phyloP scores from a whole-genome alignment of 441 rosid genomes.

The Biscutella laevigata region DNA sequence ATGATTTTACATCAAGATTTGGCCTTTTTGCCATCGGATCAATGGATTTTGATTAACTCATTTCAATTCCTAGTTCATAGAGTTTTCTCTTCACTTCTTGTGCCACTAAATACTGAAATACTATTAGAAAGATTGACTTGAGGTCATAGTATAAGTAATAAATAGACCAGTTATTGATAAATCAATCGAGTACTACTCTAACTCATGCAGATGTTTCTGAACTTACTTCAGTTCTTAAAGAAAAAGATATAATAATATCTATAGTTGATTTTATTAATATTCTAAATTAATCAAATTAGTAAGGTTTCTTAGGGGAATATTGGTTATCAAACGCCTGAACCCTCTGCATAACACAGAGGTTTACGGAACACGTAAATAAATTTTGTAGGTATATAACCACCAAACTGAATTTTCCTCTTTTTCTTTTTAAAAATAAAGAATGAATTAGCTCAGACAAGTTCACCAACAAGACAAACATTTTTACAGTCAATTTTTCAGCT shows the following conservation, averaged over 20 bases:
- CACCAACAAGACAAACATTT: conserved; percentile 24
- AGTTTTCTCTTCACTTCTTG: neutral
- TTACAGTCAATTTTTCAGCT: conserved; percentile 25
- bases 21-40: conserved; percentile 19
- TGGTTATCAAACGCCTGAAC: neutral
- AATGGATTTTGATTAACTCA: conserved; percentile 12
- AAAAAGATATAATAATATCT: too few relatives aligned
- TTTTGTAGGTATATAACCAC: conserved; percentile 22
- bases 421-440: neutral
- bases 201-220: too few relatives aligned
- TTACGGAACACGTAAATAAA: neutral
- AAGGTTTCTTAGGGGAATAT: neutral
- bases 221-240: too few relatives aligned
- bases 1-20: conserved; percentile 4
- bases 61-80: neutral
- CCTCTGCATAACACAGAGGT: neutral
- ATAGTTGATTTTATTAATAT: too few relatives aligned
- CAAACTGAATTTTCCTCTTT: conserved; percentile 7
- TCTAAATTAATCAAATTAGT: too few relatives aligned
- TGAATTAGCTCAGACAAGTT: conserved; percentile 27
- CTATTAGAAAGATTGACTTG: neutral
- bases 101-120: neutral
- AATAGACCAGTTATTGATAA: neutral
- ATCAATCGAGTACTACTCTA: neutral
- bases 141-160: neutral